Conservation (phyloP, 1,139 yeast species). For the Nadsonia starkeyi-henricii region DNA sequence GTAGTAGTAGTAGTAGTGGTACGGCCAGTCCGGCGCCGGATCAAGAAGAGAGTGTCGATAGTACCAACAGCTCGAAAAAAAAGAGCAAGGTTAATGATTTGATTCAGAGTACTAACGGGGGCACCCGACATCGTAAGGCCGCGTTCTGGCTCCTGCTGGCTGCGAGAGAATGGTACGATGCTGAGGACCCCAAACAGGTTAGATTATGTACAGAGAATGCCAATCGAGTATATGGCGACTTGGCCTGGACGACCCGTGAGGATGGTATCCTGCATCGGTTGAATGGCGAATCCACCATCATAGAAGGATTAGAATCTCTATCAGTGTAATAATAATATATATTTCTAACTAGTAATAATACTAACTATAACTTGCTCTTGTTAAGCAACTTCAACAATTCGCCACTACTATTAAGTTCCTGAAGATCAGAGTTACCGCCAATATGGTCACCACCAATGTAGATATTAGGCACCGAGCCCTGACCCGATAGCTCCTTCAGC, state of each 20-base stretch:
- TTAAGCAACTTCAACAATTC: constrained; percentile 19
- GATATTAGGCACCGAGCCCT: constrained; percentile 84
- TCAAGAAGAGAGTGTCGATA: not conserved
- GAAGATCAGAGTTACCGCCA: constrained; percentile 88
- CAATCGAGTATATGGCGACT: constrained; percentile 10
- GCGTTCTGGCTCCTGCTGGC: constrained; percentile 70
- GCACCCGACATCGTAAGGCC: constrained; percentile 56
- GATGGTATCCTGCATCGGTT: constrained; percentile 10
- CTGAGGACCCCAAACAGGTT: constrained; percentile 13
- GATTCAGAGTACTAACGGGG: constrained; percentile 29
- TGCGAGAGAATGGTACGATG: constrained; percentile 52
- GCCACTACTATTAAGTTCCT: constrained; percentile 36
- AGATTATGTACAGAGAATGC: constrained; percentile 10
- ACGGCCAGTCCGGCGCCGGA: not conserved
- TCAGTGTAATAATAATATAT: too few species aligned
- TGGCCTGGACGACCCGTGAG: constrained; percentile 19
- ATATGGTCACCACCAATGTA: constrained; percentile 82
- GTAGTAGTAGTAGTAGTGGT: constrained; percentile 2
- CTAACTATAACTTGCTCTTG: not conserved
- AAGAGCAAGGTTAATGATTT: constrained; percentile 23
- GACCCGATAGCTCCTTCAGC: constrained; percentile 64
- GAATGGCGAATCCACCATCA: too few species aligned
- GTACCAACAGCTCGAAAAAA: constrained; percentile 2
- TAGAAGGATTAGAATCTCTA: too few species aligned
- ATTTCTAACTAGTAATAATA: too few species aligned